Conservation (phyloP, 345 rosid genomes). For the Noccaea bulbosa region DNA sequence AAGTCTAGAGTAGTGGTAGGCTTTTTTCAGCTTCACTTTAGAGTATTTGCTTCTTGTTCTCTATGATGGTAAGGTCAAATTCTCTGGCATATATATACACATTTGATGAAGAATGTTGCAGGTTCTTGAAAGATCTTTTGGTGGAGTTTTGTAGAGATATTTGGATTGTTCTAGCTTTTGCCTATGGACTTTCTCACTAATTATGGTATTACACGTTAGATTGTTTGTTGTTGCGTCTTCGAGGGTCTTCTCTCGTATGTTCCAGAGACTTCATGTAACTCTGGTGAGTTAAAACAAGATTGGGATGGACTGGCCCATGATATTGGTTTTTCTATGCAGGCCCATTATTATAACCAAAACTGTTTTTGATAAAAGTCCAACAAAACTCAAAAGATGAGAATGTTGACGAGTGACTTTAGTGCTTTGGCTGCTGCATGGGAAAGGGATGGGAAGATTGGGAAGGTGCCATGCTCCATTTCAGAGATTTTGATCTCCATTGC, state of each 20-base stretch:
- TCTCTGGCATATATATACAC: slow-evolving; percentile 1
- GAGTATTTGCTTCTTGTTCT: slow-evolving; percentile 16
- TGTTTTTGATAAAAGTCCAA: not conserved
- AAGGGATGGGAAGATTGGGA: slow-evolving; percentile 34
- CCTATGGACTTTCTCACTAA: not conserved
- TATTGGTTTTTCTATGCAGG: slow-evolving; percentile 8
- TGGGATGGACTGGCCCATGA: slow-evolving; percentile 29
- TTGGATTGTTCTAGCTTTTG: slow-evolving; percentile 48
- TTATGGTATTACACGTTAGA: slow-evolving; percentile 32
- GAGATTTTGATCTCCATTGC: slow-evolving; percentile 26
- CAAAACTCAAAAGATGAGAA: slow-evolving; percentile 12
- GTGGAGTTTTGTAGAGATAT: slow-evolving; percentile 20
- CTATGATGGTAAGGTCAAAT: not conserved
- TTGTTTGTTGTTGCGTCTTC: slow-evolving; percentile 12
- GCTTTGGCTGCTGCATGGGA: slow-evolving; percentile 44
- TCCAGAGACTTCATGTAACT: slow-evolving; percentile 43
- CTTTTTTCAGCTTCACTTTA: not conserved
- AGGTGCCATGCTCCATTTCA: slow-evolving; percentile 37
- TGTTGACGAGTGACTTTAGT: slow-evolving; percentile 19
- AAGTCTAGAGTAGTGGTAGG: not conserved
- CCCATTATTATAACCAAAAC: slow-evolving; percentile 18
- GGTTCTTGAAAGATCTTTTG: slow-evolving; percentile 46
- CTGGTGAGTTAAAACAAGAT: not conserved
- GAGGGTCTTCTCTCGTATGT: slow-evolving; percentile 28
- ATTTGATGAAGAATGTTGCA: slow-evolving; percentile 20